A percentile compares a stretch with the other conserved stretches of the same genome.
phyloP scores from a whole-genome alignment of 139 green algal species.

The Picochlorum sp. region DNA sequence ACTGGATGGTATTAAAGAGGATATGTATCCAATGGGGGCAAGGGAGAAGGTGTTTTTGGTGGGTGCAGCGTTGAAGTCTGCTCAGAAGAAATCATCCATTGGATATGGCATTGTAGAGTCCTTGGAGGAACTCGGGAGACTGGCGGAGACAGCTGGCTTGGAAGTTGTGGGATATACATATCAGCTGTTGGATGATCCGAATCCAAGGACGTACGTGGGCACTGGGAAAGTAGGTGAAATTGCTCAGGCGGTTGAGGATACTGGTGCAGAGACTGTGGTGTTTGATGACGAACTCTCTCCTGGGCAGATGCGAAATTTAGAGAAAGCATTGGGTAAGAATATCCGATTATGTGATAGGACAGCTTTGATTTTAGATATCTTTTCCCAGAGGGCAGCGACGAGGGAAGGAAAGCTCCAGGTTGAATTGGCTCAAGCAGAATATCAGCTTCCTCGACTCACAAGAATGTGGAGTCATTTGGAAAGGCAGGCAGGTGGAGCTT shows the following conservation, averaged over 20 bases:
- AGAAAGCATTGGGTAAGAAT: slow-evolving; percentile 44
- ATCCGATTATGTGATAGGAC: slow-evolving; percentile 88
- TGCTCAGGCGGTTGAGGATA: slow-evolving; percentile 20
- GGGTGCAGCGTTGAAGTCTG: slow-evolving; percentile 41
- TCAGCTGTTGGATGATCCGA: slow-evolving; percentile 68
- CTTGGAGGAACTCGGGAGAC: slow-evolving; percentile 77
- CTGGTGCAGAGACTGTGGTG: slow-evolving; percentile 73
- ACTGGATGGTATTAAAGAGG: neutral
- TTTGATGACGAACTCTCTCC: slow-evolving; percentile 93
- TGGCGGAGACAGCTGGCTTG: slow-evolving; percentile 84
- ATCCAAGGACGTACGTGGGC: slow-evolving; percentile 84
- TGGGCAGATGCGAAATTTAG: slow-evolving; percentile 73
- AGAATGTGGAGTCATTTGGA: slow-evolving; percentile 97
- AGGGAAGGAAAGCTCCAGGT: slow-evolving; percentile 95
- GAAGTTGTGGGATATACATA: slow-evolving; percentile 73
- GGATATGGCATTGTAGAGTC: slow-evolving; percentile 69
- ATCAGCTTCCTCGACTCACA: slow-evolving; percentile 92
- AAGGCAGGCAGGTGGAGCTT: slow-evolving; percentile 59
- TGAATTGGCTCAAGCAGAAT: slow-evolving; percentile 83
- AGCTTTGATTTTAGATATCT: slow-evolving; percentile 97
- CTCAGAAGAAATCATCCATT: slow-evolving; percentile 5
- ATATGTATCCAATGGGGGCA: neutral
- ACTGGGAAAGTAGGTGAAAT: slow-evolving; percentile 77
- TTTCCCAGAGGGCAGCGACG: slow-evolving; percentile 82
- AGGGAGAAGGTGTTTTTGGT: slow-evolving; percentile 57